Conservation (phyloP, 2,329 filamentous ascomycete genomes). For the Epichloe amarillans region DNA sequence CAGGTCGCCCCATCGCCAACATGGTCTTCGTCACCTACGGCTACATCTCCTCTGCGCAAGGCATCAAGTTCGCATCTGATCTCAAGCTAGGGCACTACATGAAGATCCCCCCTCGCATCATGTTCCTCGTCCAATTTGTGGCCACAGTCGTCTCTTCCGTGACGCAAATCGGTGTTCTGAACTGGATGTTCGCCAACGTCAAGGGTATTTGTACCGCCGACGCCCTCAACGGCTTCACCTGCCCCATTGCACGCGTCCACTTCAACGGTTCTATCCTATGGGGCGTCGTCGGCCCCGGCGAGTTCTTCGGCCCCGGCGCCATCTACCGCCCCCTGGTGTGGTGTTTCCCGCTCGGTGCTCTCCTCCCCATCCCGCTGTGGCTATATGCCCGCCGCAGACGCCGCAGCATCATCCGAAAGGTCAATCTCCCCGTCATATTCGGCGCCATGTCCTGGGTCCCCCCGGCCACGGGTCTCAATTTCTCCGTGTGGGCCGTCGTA, state of each 20-base stretch:
- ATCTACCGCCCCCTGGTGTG: slow-evolving; percentile 67
- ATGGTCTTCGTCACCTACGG: slow-evolving; percentile 92
- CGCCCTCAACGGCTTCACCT: slow-evolving; percentile 79
- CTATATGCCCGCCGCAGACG: slow-evolving; percentile 48
- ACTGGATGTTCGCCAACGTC: slow-evolving; percentile 80
- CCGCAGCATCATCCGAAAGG: slow-evolving; percentile 54
- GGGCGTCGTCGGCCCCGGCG: slow-evolving; percentile 71
- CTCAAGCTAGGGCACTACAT: slow-evolving; percentile 81
- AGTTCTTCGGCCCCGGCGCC: slow-evolving; percentile 68
- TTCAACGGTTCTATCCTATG: slow-evolving; percentile 85
- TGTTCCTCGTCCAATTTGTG: slow-evolving; percentile 66
- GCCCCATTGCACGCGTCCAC: slow-evolving; percentile 74
- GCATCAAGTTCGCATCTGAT: slow-evolving; percentile 78
- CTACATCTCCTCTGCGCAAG: slow-evolving; percentile 79
- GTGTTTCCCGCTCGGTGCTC: slow-evolving; percentile 66
- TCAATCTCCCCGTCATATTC: slow-evolving; percentile 73
- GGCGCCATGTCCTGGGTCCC: slow-evolving; percentile 79
- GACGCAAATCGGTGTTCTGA: slow-evolving; percentile 72
- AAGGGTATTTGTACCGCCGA: slow-evolving; percentile 62
- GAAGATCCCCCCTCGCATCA: slow-evolving; percentile 74
- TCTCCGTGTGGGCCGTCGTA: slow-evolving; percentile 74
- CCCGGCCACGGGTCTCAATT: slow-evolving; percentile 75
- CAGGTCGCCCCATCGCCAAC: slow-evolving; percentile 74
- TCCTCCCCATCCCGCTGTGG: slow-evolving; percentile 65
- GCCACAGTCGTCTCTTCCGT: slow-evolving; percentile 65